These are phyloP conservation scores for Penicillium chermesinum DNA, from an alignment of 495 filamentous ascomycete species.

Conservation along the genomic window DNA sequence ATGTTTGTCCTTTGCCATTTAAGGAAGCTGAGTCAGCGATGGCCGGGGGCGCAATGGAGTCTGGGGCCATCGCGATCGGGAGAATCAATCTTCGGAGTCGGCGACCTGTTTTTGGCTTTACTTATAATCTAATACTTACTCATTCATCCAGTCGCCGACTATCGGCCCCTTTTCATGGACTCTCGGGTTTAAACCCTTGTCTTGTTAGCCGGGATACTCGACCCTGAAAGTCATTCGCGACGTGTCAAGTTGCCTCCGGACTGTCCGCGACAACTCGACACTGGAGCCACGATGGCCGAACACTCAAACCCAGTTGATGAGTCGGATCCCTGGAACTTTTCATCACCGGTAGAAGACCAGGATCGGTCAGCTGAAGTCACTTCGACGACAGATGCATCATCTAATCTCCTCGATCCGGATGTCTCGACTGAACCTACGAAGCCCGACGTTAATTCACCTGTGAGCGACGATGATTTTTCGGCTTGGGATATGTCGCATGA, in stretches of 20 bases:
- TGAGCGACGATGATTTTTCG: slow-evolving; percentile 17
- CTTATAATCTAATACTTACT: slow-evolving; percentile 12
- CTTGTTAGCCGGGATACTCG: slow-evolving; percentile 20
- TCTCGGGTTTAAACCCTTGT: slow-evolving; percentile 8
- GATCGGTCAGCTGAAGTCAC: slow-evolving; percentile 5
- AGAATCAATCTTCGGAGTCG: slow-evolving; percentile 1
- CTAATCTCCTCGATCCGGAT: slow-evolving; percentile 11
- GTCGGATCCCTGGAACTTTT: slow-evolving; percentile 39
- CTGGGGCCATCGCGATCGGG: slow-evolving; percentile 13
- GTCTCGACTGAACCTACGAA: slow-evolving; percentile 7
- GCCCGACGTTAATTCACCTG: slow-evolving; percentile 12
- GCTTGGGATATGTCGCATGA: slow-evolving; percentile 19
- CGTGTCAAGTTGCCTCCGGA: slow-evolving; percentile 27
- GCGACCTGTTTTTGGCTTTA: not conserved
- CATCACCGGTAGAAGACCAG: slow-evolving; percentile 29
- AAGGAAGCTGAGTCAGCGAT: slow-evolving; percentile 5
- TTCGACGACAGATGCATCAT: slow-evolving; percentile 3
- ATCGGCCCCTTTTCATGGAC: slow-evolving; percentile 20
- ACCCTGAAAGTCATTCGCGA: slow-evolving; percentile 26
- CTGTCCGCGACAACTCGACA: slow-evolving; percentile 6
- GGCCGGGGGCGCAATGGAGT: slow-evolving; percentile 6
- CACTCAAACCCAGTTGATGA: slow-evolving; percentile 19
- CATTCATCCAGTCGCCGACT: slow-evolving; percentile 1
- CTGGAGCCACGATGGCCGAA: slow-evolving; percentile 17
- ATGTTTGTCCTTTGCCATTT: slow-evolving; percentile 1